Evolutionary conservation across 768 basidiomycete species (phyloP), one percentile per base, ranked within the genome.

Genomic region (Rhodosporidiobolus odoratus): DNA sequence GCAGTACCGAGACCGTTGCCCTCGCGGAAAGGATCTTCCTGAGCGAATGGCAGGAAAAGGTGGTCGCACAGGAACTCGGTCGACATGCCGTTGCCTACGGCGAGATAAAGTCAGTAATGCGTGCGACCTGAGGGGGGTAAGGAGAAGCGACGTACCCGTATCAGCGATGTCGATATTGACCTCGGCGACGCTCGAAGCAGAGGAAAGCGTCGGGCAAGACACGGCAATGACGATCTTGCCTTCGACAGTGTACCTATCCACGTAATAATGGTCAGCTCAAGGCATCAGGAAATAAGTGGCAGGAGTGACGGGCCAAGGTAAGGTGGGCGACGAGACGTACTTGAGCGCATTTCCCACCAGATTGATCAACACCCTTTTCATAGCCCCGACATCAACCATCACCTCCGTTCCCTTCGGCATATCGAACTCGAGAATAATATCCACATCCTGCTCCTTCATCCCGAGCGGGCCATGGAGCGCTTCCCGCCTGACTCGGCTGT

Each of bases 301-400:
- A n/a, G n/a, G n/a, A n/a, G n/a, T n/a, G n/a, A n/a, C n/a, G n/a
- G n/a, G n/a, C n/a, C n/a, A n/a, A n/a, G n/a, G n/a, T n/a, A n/a
- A n/a, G n/a, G n/a, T n/a, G n/a, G n/a, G n/a, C n/a, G n/a, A n/a
- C 25, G 57, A 65, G 17, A 72, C 72, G 56, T 72, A 71, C 61
- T 78, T 75, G 68, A 77, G 71, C n/a, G 73, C 65, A 54, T 74
- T 75, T 34, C 67, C 75, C 17, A 79, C 34, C 23, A 76, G 76
- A 40, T 78, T 78, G 48, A 74, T 48, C 27, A 78, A 3, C n/a
- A 25, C 30, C 50, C 65, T n/a, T 25, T 50, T 57, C n/a, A 62
- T 5, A 37, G 57, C 57, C 4, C 57, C 57, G 2, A 27, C 25
- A 34, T 35, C 30, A 48, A 58, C 72, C 30, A 3, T 23, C 16